Evolutionary conservation across 2,329 filamentous ascomycete species (phyloP).

Genomic region (Sclerotinia spermophila): DNA sequence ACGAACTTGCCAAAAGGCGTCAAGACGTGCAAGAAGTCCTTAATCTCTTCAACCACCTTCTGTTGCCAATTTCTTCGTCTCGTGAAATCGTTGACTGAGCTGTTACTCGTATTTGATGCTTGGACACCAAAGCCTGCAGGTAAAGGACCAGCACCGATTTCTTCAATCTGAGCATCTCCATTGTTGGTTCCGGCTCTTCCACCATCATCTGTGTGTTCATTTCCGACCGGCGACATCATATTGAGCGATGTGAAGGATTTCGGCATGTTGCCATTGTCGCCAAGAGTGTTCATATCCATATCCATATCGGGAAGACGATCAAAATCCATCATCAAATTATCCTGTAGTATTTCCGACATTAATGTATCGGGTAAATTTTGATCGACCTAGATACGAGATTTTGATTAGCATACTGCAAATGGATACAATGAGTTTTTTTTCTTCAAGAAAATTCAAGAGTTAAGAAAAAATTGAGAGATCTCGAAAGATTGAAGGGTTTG

Average conservation of each 20-base stretch:
- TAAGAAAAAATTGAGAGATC: background rate
- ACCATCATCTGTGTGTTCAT: conserved; percentile 22
- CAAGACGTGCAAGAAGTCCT: conserved; percentile 83
- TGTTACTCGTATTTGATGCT: conserved; percentile 38
- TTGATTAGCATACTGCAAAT: conserved; percentile 2
- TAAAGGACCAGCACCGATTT: conserved; percentile 35
- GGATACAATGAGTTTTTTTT: background rate
- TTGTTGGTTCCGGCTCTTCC: conserved; percentile 17
- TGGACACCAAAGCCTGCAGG: conserved; percentile 35
- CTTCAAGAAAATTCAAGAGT: background rate
- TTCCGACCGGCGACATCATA: conserved; percentile 24
- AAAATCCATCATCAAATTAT: conserved; percentile 40
- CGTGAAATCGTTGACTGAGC: conserved; percentile 62
- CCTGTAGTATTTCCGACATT: conserved; percentile 44
- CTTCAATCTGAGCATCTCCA: conserved; percentile 28
- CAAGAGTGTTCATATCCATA: conserved; percentile 40
- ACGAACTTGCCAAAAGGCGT: conserved; percentile 79
- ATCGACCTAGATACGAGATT: conserved; percentile 19
- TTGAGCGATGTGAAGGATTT: conserved; percentile 34
- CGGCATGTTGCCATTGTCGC: conserved; percentile 22
- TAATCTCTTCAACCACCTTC: conserved; percentile 83
- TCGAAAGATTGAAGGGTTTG: background rate
- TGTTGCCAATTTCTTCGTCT: conserved; percentile 78
- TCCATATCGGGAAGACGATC: conserved; percentile 43
- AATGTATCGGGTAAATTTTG: conserved; percentile 31